Evolutionary conservation across 352 stramenopile species (phyloP).

Genomic region (Globisporangium irregulare): DNA sequence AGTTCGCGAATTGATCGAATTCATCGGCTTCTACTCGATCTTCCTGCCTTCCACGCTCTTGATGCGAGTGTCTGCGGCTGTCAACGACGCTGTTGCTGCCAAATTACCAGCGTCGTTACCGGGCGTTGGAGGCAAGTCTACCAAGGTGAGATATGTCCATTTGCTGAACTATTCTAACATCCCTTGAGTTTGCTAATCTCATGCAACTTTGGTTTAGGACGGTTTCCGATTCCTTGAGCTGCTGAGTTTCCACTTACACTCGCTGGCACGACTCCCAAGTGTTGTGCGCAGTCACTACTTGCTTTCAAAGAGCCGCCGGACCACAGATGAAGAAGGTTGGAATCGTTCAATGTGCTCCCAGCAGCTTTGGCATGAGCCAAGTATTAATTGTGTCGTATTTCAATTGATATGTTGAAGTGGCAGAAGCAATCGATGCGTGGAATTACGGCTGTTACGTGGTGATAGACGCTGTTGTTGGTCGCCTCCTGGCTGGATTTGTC

Average conservation of each 20-base stretch:
- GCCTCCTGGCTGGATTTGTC: conserved; percentile 8
- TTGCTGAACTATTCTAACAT: background rate
- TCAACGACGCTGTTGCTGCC: conserved; percentile 17
- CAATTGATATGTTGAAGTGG: conserved; percentile 15
- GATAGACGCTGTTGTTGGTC: conserved; percentile 28
- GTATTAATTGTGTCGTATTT: background rate
- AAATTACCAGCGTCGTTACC: conserved; percentile 24
- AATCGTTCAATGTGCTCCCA: background rate
- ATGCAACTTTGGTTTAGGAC: conserved; percentile 21
- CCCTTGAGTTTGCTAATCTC: background rate
- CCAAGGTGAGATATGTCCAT: conserved; percentile 26
- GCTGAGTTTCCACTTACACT: conserved; percentile 28
- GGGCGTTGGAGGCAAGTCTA: conserved; percentile 25
- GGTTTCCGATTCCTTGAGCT: conserved; percentile 40
- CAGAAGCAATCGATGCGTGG: conserved; percentile 26
- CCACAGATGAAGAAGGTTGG: conserved; percentile 35
- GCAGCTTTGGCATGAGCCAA: background rate
- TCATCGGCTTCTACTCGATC: conserved; percentile 23
- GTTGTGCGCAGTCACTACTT: conserved; percentile 27
- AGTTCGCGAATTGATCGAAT: background rate
- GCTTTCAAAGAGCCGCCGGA: conserved; percentile 16
- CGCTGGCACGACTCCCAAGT: conserved; percentile 26
- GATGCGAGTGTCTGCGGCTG: conserved; percentile 15
- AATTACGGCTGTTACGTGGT: conserved; percentile 33
- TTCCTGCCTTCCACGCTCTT: conserved; percentile 25